A percentile compares a stretch with the other conserved stretches of the same genome.
Conservation (phyloP, 2,329 filamentous ascomycete genomes). For the Aspergillus fumigatus region DNA sequence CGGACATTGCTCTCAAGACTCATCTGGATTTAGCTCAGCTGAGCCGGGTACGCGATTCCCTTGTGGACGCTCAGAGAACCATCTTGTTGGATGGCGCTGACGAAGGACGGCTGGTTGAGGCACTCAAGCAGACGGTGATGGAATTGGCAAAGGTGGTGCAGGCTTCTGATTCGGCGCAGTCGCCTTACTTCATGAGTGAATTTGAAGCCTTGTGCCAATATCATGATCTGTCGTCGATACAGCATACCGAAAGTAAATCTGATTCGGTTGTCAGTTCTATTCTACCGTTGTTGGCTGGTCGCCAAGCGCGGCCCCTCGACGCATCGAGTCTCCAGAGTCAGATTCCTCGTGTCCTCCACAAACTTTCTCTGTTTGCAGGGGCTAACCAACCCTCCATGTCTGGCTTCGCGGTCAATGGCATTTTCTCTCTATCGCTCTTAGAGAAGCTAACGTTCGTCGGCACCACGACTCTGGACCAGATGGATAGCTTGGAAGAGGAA, state of each 20-base stretch:
- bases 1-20: conserved; percentile 33
- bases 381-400: conserved; percentile 24
- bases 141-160: conserved; percentile 31
- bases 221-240: conserved; percentile 31
- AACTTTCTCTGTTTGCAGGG: conserved; percentile 34
- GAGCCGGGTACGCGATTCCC: conserved; percentile 32
- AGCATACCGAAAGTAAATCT: conserved; percentile 5
- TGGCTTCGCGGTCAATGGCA: conserved; percentile 45
- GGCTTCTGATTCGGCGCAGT: conserved; percentile 23
- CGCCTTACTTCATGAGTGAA: conserved; percentile 42
- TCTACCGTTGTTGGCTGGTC: conserved; percentile 36
- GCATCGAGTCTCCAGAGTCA: conserved; percentile 28
- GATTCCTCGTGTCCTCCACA: conserved; percentile 34
- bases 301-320: conserved; percentile 30
- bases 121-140: conserved; percentile 35
- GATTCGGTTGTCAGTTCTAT: conserved; percentile 23
- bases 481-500: conserved; percentile 62
- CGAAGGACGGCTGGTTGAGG: conserved; percentile 32
- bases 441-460: conserved; percentile 50
- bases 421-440: conserved; percentile 51
- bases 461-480: conserved; percentile 54
- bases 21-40: conserved; percentile 33
- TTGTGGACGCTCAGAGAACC: conserved; percentile 36
- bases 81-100: conserved; percentile 35
- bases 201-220: conserved; percentile 48